Evolutionary conservation across 2,329 filamentous ascomycete species (phyloP).

Genomic region (Thermochaetoides dissita): DNA sequence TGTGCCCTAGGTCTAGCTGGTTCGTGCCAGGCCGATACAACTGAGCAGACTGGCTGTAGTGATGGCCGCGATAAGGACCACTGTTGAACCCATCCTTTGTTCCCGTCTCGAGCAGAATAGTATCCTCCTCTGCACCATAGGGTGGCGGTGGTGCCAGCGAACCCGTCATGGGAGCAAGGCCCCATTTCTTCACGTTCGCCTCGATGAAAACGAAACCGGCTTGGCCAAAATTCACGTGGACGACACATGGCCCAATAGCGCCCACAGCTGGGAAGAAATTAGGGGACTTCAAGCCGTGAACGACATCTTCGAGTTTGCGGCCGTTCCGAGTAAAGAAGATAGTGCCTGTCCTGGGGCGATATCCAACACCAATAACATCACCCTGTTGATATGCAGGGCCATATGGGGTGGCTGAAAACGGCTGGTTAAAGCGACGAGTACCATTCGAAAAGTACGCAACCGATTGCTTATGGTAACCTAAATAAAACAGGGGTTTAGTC

Average conservation of each 20-base stretch:
- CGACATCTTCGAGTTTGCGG: slow-evolving; percentile 90
- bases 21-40: slow-evolving; percentile 26
- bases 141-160: slow-evolving; percentile 89
- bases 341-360: slow-evolving; percentile 82
- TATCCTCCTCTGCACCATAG: slow-evolving; percentile 93
- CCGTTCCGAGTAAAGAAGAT: slow-evolving; percentile 98
- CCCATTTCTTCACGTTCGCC: slow-evolving; percentile 99
- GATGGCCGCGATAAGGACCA: slow-evolving; percentile 25
- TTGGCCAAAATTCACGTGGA: slow-evolving; percentile 97
- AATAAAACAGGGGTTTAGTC: slow-evolving; percentile 2
- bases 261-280: slow-evolving; percentile 98
- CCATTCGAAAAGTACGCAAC: slow-evolving; percentile 84
- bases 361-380: slow-evolving; percentile 90
- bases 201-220: slow-evolving; percentile 98
- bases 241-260: slow-evolving; percentile 78
- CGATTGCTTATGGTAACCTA: slow-evolving; percentile 84
- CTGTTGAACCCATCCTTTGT: slow-evolving; percentile 42
- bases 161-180: slow-evolving; percentile 86
- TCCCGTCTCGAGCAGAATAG: slow-evolving; percentile 82
- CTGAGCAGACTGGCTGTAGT: slow-evolving; percentile 35
- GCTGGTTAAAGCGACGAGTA: slow-evolving; percentile 80
- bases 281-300: slow-evolving; percentile 80
- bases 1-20: slow-evolving; percentile 48
- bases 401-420: slow-evolving; percentile 67
- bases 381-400: slow-evolving; percentile 79